These are phyloP conservation scores for Myrica gale DNA, from an alignment of 306 rosid genomes.

Conservation along the genomic window DNA sequence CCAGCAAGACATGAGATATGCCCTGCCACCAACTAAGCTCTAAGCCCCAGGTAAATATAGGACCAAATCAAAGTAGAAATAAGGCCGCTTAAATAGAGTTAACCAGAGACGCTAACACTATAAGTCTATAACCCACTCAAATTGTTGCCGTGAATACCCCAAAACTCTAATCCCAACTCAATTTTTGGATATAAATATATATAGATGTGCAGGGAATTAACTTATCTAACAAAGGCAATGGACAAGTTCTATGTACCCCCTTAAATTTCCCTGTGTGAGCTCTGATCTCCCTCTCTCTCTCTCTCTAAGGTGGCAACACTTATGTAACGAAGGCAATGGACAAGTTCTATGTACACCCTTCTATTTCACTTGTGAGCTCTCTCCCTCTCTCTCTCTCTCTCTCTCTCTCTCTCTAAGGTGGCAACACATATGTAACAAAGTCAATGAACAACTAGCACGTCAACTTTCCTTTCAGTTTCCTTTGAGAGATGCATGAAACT, in stretches of 20 bases:
- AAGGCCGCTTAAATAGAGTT: no score
- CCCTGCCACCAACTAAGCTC: no score
- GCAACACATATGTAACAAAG: slow-evolving; percentile 8
- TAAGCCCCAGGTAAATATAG: no score
- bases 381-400: no score
- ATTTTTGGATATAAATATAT: not conserved
- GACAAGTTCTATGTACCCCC: not conserved
- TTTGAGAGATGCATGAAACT: not conserved
- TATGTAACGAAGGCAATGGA: slow-evolving; percentile 7
- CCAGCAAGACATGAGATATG: no score
- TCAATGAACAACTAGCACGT: not conserved
- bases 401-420: not conserved
- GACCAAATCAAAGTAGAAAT: no score
- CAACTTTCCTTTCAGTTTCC: slow-evolving; percentile 3
- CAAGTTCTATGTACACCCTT: not conserved
- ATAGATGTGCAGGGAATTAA: no score
- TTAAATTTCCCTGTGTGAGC: no score
- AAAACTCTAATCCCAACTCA: not conserved
- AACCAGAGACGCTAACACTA: no score
- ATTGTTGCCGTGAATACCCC: no score
- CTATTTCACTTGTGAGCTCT: no score
- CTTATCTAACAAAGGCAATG: slow-evolving; percentile 5
- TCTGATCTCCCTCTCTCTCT: not conserved
- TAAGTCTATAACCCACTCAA: no score
- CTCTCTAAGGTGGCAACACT: not conserved